Evolutionary conservation across 176 grass and related monocot species (phyloP).

Genomic region (Aegilops longissima): DNA sequence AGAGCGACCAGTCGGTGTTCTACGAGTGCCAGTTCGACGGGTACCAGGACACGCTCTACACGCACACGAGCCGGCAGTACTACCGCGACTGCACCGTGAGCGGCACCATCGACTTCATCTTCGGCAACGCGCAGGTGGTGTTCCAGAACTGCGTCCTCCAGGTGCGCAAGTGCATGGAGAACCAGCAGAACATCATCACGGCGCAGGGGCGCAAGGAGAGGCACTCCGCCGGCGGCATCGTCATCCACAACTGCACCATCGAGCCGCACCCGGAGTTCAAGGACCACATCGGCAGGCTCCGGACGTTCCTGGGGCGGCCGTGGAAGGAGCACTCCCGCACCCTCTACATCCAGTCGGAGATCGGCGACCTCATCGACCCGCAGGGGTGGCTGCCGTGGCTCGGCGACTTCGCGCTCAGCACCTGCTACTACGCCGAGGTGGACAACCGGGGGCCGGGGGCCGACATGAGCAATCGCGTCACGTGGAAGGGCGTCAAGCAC

Average conservation of each 20-base stretch:
- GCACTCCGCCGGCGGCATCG: slow-evolving; percentile 34
- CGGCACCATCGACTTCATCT: slow-evolving; percentile 94
- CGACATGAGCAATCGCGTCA: slow-evolving; percentile 43
- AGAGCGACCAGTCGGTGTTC: slow-evolving; percentile 70
- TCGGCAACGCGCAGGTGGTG: slow-evolving; percentile 68
- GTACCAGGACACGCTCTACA: slow-evolving; percentile 85
- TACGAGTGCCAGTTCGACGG: slow-evolving; percentile 62
- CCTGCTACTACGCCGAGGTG: slow-evolving; percentile 82
- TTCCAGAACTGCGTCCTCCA: slow-evolving; percentile 75
- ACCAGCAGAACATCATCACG: slow-evolving; percentile 78
- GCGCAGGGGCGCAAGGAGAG: slow-evolving; percentile 66
- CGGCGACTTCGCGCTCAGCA: slow-evolving; percentile 61
- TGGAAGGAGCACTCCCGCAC: slow-evolving; percentile 86
- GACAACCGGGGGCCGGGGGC: slow-evolving; percentile 56
- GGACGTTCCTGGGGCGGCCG: slow-evolving; percentile 60
- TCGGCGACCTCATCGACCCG: slow-evolving; percentile 58
- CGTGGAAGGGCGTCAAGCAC: slow-evolving; percentile 59
- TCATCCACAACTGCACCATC: slow-evolving; percentile 83
- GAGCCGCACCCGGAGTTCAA: slow-evolving; percentile 44
- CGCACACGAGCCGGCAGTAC: slow-evolving; percentile 66
- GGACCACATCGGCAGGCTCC: neutral
- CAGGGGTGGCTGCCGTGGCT: slow-evolving; percentile 69
- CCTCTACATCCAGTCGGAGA: slow-evolving; percentile 63
- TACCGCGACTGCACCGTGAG: slow-evolving; percentile 66
- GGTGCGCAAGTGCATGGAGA: slow-evolving; percentile 49